Base-by-base conservation (phyloP, 768 basidiomycete genomes). In the Wakefieldia striispora region DNA sequence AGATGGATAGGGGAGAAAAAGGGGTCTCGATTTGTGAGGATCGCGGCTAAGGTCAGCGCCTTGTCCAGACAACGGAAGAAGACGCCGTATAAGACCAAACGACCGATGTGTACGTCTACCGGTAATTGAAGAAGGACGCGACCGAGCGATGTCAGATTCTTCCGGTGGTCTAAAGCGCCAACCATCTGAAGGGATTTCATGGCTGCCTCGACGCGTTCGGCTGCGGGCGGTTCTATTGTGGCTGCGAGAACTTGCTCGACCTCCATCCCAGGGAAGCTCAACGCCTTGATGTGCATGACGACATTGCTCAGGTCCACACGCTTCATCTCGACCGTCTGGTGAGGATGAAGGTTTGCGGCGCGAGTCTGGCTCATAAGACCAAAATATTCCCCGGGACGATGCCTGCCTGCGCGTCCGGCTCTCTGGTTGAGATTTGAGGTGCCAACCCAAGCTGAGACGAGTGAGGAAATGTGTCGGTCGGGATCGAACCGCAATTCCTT, bases 261-360 rank as follows among this genome's bases (percentile, higher is more conserved):
- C 24, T 81, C 70, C 83, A 93, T 83, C 38, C 81, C 83, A 6
- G 91, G 89, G 64, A 97, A 87, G 64, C 91, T 84, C 31, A 97
- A 78, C 9, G 93, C 93, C 62, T 95, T 97, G 67, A 97, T 82
- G 64, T 94, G 94, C 94, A 97, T 97, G 14, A 95, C 91, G 40
- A 95, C 86, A 61, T 93, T 92, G 59, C 83, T 89, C 57, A 95
- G 66, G 67, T 94, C 92, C 12, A 86, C 82, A 29, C 93, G 79
- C 64, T 91, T 91, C 93, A 97, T 97, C 73, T 97, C 95, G 33
- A 97, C 95, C 1, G 84, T 84, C 66, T 94, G 92, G 62, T 95
- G 86, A 23, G 88, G 79, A 44, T 82, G 76, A 40, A 97, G 75
- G 11, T 72, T 68, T 14, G 72, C 71, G 3, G 84, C 80, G 45